Evolutionary conservation across 2,329 filamentous ascomycete species (phyloP), one percentile per base, ranked within the genome.

Genomic region (Anthostomella pinea): DNA sequence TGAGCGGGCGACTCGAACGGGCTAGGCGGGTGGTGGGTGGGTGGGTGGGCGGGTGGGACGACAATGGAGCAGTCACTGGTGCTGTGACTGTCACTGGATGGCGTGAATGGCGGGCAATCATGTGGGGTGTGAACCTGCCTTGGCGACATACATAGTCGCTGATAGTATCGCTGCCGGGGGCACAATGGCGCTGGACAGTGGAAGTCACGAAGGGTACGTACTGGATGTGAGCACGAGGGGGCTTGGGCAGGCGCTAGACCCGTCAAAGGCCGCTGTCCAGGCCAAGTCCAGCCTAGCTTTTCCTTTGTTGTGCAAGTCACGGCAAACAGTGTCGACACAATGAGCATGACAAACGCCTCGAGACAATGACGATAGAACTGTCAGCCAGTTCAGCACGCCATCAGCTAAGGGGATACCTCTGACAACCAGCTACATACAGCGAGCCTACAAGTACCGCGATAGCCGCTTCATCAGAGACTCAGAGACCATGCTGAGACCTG

Each of bases 11-110:
- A 43, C 28, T 25, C 35, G 38, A 44, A 41, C 39, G 29, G 39
- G 41, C 31, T 43, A 46, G 47, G 41, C 39, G 40, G 40, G 20
- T 39, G 45, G 41, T n/a, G 39, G 52, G 45, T 42, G 45, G 52
- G 45, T 43, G 49, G 48, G 51, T 50, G 48, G 48, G 46, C 46
- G 52, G 45, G 55, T 57, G 57, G 52, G 46, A 54, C 54, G 46
- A 56, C 47, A 42, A 52, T 58, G 51, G 52, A 58, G 51, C 49
- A n/a, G n/a, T n/a, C n/a, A n/a, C n/a, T n/a, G n/a, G n/a, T n/a
- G n/a, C n/a, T n/a, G n/a, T n/a, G n/a, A n/a, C n/a, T n/a, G n/a
- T n/a, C n/a, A 51, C 29, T 33, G 49, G 43, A 48, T 49, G 49
- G 46, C 40, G 48, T 46, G 44, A 49, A 46, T 44, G 39, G 39